Conservation (phyloP, 257 asterid species). For the Petunia secreta region DNA sequence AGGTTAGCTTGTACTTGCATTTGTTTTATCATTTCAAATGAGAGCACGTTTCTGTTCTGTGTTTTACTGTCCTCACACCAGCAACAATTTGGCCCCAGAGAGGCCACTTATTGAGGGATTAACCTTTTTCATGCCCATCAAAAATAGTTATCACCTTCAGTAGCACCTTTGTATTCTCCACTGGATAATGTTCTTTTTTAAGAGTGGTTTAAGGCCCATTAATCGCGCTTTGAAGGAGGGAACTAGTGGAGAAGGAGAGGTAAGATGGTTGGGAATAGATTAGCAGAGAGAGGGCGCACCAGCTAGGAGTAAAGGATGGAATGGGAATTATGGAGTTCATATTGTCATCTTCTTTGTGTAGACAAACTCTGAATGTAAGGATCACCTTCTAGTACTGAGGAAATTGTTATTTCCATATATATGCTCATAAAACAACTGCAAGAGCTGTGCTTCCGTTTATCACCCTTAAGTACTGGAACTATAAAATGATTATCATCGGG, state of each 20-base stretch:
- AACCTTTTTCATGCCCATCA: neutral
- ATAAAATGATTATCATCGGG: too few relatives aligned
- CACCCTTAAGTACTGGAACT: neutral
- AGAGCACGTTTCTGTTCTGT: neutral
- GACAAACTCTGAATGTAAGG: neutral
- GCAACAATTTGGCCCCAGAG: neutral
- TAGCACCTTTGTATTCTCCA: neutral
- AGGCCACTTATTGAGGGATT: constrained; percentile 2
- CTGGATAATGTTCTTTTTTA: neutral
- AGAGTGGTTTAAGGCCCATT: neutral
- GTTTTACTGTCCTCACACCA: neutral
- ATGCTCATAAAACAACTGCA: neutral
- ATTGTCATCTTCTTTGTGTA: neutral
- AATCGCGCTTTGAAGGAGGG: neutral
- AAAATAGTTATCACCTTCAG: neutral
- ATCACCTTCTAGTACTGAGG: neutral
- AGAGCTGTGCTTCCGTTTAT: neutral
- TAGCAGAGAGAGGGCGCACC: too few relatives aligned
- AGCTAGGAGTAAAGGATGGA: too few relatives aligned
- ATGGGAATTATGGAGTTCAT: too few relatives aligned
- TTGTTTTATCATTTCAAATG: neutral
- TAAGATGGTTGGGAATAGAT: neutral
- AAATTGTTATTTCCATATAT: neutral
- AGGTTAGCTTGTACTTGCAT: constrained; percentile 48
- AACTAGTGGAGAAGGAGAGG: neutral